Evolutionary conservation across 2,329 filamentous ascomycete species (phyloP).

Genomic region (Fonsecaea erecta): DNA sequence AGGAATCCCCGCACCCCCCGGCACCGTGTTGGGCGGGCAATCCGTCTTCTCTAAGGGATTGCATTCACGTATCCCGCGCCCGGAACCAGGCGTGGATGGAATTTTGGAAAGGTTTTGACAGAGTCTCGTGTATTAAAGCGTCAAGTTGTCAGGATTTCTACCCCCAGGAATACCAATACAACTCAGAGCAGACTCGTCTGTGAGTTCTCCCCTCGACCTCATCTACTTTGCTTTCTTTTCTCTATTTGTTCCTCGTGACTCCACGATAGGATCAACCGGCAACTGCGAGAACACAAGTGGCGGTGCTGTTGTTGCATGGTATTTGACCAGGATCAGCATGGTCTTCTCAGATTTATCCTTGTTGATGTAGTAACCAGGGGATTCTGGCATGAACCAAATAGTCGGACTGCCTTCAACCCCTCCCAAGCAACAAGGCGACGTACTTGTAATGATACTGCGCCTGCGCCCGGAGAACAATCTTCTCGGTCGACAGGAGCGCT

Average conservation of each 20-base stretch:
- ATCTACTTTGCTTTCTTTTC: background rate
- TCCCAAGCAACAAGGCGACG: too few relatives aligned
- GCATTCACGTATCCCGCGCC: too few relatives aligned
- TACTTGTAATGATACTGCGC: too few relatives aligned
- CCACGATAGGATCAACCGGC: too few relatives aligned
- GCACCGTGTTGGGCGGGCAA: too few relatives aligned
- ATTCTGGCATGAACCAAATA: constrained; percentile 71
- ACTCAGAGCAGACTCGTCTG: background rate
- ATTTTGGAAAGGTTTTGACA: background rate
- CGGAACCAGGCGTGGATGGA: background rate
- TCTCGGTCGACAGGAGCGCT: too few relatives aligned
- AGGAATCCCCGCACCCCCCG: too few relatives aligned
- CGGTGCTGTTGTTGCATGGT: too few relatives aligned
- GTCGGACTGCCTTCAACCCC: too few relatives aligned
- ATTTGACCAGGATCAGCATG: constrained; percentile 42
- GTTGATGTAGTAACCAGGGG: constrained; percentile 63
- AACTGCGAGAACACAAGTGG: too few relatives aligned
- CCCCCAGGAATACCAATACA: background rate
- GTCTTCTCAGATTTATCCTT: constrained; percentile 41
- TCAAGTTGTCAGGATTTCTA: background rate
- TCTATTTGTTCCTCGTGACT: background rate
- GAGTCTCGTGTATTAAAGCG: background rate
- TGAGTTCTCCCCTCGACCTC: background rate
- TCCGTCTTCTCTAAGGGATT: too few relatives aligned
- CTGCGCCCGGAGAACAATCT: too few relatives aligned